phyloP scores from a whole-genome alignment of 2,329 filamentous ascomycete genomes.

The Diaporthe australafricana region DNA sequence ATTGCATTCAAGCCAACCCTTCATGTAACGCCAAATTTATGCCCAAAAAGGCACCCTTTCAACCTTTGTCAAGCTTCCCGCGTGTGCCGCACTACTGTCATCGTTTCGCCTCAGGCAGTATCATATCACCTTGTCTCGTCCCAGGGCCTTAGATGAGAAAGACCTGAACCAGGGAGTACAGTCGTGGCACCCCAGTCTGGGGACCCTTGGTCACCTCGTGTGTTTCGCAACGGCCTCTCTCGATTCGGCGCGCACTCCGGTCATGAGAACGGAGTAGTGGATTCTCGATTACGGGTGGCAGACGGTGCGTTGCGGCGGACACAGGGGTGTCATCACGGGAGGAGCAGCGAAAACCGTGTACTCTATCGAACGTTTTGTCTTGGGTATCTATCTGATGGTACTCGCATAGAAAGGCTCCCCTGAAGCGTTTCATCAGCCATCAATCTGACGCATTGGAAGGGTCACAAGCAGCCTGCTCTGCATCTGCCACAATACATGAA shows the following conservation, averaged over 20 bases:
- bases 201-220: no score
- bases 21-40: no score
- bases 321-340: neutral
- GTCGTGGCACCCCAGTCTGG: neutral
- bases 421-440: slow-evolving; percentile 28
- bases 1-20: no score
- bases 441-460: slow-evolving; percentile 9
- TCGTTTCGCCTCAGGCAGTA: slow-evolving; percentile 39
- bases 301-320: neutral
- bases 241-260: no score
- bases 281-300: neutral
- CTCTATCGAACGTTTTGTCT: neutral
- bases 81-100: slow-evolving; percentile 57
- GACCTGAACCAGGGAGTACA: no score
- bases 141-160: no score
- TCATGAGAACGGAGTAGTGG: no score
- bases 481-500: slow-evolving; percentile 3
- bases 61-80: slow-evolving; percentile 58
- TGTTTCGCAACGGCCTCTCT: no score
- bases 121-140: no score
- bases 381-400: slow-evolving; percentile 33
- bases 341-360: neutral
- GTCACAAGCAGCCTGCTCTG: neutral
- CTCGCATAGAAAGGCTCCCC: slow-evolving; percentile 8
- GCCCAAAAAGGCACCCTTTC: slow-evolving; percentile 70